These are phyloP conservation scores for Abelmoschus esculentus DNA, from an alignment of 345 rosid genomes.

Conservation along the genomic window DNA sequence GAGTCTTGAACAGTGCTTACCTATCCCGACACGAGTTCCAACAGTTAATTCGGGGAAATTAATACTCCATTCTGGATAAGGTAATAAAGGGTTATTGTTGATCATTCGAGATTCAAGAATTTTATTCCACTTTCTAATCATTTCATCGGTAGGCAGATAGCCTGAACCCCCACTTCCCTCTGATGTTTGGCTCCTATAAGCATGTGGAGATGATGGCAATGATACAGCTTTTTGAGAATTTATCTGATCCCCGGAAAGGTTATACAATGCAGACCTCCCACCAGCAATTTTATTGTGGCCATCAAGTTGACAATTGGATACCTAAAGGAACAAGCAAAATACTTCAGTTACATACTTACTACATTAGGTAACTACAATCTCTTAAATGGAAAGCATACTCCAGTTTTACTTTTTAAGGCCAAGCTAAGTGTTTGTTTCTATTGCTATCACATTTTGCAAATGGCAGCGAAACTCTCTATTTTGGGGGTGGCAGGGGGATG, in stretches of 20 bases:
- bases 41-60: slow-evolving; percentile 86
- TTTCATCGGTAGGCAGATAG: slow-evolving; percentile 32
- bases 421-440: too few species aligned
- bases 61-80: slow-evolving; percentile 87
- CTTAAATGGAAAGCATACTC: not conserved
- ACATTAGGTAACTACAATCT: not conserved
- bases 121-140: slow-evolving; percentile 65
- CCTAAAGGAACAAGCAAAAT: slow-evolving; percentile 29
- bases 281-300: slow-evolving; percentile 54
- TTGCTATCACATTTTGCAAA: not conserved
- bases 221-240: slow-evolving; percentile 90
- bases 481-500: too few species aligned
- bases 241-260: slow-evolving; percentile 38
- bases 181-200: slow-evolving; percentile 47
- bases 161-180: slow-evolving; percentile 45
- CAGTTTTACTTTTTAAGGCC: not conserved
- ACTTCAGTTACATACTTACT: not conserved
- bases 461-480: too few species aligned
- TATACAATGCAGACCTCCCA: slow-evolving; percentile 53
- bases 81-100: slow-evolving; percentile 59
- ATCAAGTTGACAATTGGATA: slow-evolving; percentile 50
- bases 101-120: slow-evolving; percentile 82
- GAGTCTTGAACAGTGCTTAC: slow-evolving; percentile 29
- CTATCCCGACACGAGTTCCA: slow-evolving; percentile 96
- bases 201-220: slow-evolving; percentile 83